These are phyloP conservation scores for Phragmites australis DNA, from an alignment of 176 grass and related monocot species.

Conservation along the genomic window DNA sequence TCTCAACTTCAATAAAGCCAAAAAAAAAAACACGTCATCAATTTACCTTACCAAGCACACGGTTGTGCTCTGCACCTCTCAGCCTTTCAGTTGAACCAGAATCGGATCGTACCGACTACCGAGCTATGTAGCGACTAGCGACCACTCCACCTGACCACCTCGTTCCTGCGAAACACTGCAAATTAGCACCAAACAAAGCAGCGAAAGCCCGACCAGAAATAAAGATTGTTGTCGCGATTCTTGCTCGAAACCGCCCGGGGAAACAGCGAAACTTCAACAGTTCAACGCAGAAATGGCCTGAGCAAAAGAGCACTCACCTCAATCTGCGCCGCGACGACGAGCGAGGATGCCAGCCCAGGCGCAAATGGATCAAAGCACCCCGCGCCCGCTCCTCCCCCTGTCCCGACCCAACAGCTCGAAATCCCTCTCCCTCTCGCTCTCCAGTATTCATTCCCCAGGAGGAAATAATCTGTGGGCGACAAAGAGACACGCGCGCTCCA, in stretches of 20 bases:
- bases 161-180: background rate
- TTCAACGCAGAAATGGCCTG: background rate
- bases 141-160: background rate
- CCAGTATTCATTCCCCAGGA: background rate
- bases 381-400: background rate
- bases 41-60: constrained; percentile 10
- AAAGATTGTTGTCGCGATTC: background rate
- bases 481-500: constrained; percentile 28
- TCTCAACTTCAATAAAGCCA: background rate
- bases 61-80: background rate
- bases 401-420: background rate
- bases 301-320: constrained; percentile 16
- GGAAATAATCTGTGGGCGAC: background rate
- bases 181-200: background rate
- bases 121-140: background rate
- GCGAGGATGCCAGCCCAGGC: background rate
- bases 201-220: background rate
- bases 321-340: background rate
- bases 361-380: background rate
- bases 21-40: background rate
- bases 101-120: background rate
- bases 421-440: background rate
- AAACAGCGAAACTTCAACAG: background rate
- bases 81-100: background rate
- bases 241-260: background rate